Base-by-base conservation (phyloP, 805 yeast species). In the Starmerella powellii region DNA sequence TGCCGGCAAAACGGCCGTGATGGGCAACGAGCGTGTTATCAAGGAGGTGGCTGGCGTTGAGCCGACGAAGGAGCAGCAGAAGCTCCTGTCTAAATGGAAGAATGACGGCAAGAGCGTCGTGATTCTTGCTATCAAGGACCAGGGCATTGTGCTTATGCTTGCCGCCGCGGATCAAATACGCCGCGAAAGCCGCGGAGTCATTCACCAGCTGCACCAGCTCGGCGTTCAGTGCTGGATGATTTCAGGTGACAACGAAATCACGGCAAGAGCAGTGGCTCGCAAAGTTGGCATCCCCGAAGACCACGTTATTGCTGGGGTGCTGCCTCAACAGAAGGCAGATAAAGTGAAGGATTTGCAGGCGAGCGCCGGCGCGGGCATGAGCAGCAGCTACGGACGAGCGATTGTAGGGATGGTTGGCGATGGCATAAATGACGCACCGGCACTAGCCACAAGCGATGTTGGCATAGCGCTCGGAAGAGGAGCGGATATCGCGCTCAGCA, bases 371-470 rank as follows among this genome's bases (percentile, higher is more conserved):
- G 33, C 47, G 8, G 47, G 45, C 3, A 34, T 39, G 6, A 41
- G 29, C 23, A 15, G 27, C 13, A 41, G 45, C 16, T 49, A 52
- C 13, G 47, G 54, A 1, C 47, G 64, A 4, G 59, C 67, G 3
- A 53, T 72, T 18, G 78, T 76, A 3, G 86, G 84, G 0, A 80
- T 81, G 87, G 78, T 81, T 8, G 91, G 91, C 8, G 91, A 81
- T 53, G 91, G 91, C 17, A 75, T 81, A 27, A 82, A 81, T 56
- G 91, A 82, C 59, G 85, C 91, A 0, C 88, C 88, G 1, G 84
- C 91, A 0, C 62, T 82, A 39, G 72, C 85, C 3, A 64, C 72
- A 1, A 84, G 91, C 0, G 84, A 80, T 60, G 76, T 82, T 17
- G 91, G 91, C 3, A 68, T 81, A 35, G 86, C 91, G 0, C 64